Base-by-base conservation (phyloP, 1,139 yeast genomes). In the Lodderomyces metapsilosis region DNA sequence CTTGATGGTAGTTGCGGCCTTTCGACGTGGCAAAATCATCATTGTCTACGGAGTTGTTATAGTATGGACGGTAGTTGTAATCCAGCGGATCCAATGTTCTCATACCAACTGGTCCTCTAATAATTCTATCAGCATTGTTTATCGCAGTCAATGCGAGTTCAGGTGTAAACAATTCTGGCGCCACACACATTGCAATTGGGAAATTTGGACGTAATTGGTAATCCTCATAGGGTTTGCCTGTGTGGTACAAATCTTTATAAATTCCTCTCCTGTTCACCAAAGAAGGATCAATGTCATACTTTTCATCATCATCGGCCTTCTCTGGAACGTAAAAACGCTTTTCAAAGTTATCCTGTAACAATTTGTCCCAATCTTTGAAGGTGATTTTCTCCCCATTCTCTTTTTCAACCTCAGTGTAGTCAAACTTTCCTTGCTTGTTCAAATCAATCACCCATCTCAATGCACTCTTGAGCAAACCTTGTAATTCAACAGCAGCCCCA, bases 1-100 rank as follows among this genome's bases (percentile, higher is more conserved):
- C 98, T 64, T 92, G 98, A 62, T 92, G 98, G 61, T 92, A 92
- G 64, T 92, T 92, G 55, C 98, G 77, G 15, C 98, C 98, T 64
- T 89, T 89, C 5, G 98, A 75, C 0, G 98, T 89, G 1, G 95
- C 89, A 71, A 89, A 92, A 60, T 92, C 96, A 7, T 76, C 79
- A 41, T 78, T 80, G 56, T 92, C 98, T 37, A 78, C 84, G 39
- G 91, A 68, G 58, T 92, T 92, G 53, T 71, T 69, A 63, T 92
- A 92, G 66, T 87, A 78, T 1, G 98, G 98, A 46, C 94, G 76
- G 62, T 92, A 92, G 62, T 92, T 89, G 70, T 82, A 77, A 64
- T 92, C 98, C 15, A 82, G 76, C 4, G 98, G 98, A 59, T 92
- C 98, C 48, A 92, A 73, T 0, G 98, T 92, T 36, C 82, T 77